Conservation (phyloP, 2,329 filamentous ascomycete genomes). For the Beauveria brongniartii region DNA sequence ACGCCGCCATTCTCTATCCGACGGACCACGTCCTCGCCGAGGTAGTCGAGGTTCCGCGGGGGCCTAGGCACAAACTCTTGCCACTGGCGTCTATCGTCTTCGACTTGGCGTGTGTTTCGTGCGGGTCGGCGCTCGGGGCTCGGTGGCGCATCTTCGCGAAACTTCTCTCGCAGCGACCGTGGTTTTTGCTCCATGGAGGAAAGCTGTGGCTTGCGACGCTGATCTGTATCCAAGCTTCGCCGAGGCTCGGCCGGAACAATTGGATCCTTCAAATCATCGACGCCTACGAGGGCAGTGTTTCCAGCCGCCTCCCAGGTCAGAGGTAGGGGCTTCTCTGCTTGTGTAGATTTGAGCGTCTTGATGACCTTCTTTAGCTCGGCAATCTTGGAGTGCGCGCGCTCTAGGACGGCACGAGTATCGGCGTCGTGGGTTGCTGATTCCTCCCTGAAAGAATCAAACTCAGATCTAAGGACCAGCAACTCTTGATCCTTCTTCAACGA, state of each 20-base stretch:
- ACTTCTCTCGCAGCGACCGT: constrained; percentile 27
- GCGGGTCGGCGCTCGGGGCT: neutral
- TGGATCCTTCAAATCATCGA: neutral
- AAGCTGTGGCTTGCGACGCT: neutral
- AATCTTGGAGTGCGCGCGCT: constrained; percentile 50
- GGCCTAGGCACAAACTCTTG: constrained; percentile 34
- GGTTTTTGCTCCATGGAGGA: neutral
- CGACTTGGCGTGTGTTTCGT: neutral
- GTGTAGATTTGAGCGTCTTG: constrained; percentile 31
- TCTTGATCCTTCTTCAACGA: constrained; percentile 40
- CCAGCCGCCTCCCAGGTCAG: constrained; percentile 23
- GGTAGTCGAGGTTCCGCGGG: constrained; percentile 29
- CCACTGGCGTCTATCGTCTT: constrained; percentile 28
- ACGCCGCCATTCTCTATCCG: constrained; percentile 22
- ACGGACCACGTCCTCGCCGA: constrained; percentile 25
- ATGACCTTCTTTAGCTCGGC: constrained; percentile 47
- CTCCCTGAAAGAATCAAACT: constrained; percentile 46
- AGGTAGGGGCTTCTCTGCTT: constrained; percentile 17
- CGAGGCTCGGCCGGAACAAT: constrained; percentile 8
- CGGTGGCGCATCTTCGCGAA: constrained; percentile 20
- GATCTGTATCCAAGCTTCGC: constrained; percentile 21
- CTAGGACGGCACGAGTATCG: constrained; percentile 47
- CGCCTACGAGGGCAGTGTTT: constrained; percentile 7
- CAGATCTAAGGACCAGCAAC: constrained; percentile 38
- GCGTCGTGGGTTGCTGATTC: constrained; percentile 45